These are phyloP conservation scores for barrel medic (Medicago truncatula) DNA, from an alignment of 306 rosid genomes.

Conservation along the genomic window MtrunA17r5.0-ANR NC_053048.1:37568001-37568500, in stretches of 20 bases:
- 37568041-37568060: no score
- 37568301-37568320: constrained; percentile 58
- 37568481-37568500: constrained; percentile 78
- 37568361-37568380: constrained; percentile 66
- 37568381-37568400: constrained; percentile 94
- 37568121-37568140: neutral
- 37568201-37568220: constrained; percentile 44
- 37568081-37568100: neutral
- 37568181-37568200: constrained; percentile 56
- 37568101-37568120: neutral
- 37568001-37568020: no score
- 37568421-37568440: constrained; percentile 70
- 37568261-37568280: constrained; percentile 56
- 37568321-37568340: constrained; percentile 51
- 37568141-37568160: constrained; percentile 66
- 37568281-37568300: constrained; percentile 44
- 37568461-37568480: constrained; percentile 46
- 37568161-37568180: constrained; percentile 85
- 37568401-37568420: constrained; percentile 95
- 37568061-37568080: no score
- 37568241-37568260: constrained; percentile 65
- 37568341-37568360: constrained; percentile 64
- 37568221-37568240: constrained; percentile 53
- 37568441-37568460: constrained; percentile 49
- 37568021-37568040: no score